Percentiles rank a stretch among this genome's conserved stretches.
Conservation (phyloP, 306 rosid genomes). For the Comarum palustre region DNA sequence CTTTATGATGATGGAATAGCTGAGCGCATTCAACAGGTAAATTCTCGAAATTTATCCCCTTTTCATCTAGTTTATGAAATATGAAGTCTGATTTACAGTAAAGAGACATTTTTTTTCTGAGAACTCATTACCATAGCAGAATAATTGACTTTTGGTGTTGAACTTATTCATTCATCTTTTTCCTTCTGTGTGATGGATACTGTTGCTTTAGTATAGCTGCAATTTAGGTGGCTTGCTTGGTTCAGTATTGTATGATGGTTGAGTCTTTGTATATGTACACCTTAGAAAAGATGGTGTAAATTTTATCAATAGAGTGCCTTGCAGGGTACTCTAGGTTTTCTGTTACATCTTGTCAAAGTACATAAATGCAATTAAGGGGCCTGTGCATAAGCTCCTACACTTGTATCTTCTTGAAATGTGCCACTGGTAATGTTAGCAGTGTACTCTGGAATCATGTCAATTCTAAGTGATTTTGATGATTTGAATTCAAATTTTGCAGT, state of each 20-base stretch:
- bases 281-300: neutral
- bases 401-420: neutral
- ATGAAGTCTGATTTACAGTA: neutral
- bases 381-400: neutral
- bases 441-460: conserved; percentile 18
- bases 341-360: neutral
- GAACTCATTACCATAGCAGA: neutral
- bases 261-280: neutral
- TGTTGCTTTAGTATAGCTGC: neutral
- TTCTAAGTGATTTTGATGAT: conserved; percentile 16
- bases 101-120: neutral
- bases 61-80: neutral
- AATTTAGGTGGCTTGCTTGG: neutral
- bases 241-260: neutral
- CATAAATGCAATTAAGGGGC: neutral
- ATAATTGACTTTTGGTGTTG: conserved; percentile 2
- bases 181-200: neutral
- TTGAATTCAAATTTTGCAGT: conserved; percentile 43
- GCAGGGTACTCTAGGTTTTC: neutral
- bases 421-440: neutral
- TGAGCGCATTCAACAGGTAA: conserved; percentile 91
- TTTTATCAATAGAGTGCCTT: neutral
- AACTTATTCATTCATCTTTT: neutral
- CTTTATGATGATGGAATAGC: conserved; percentile 65
- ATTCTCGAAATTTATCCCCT: conserved; percentile 15